Percentiles rank a stretch among this genome's conserved stretches.
phyloP scores from a whole-genome alignment of 1,139 yeast species.

The Debaryomyces robertsiae region DNA sequence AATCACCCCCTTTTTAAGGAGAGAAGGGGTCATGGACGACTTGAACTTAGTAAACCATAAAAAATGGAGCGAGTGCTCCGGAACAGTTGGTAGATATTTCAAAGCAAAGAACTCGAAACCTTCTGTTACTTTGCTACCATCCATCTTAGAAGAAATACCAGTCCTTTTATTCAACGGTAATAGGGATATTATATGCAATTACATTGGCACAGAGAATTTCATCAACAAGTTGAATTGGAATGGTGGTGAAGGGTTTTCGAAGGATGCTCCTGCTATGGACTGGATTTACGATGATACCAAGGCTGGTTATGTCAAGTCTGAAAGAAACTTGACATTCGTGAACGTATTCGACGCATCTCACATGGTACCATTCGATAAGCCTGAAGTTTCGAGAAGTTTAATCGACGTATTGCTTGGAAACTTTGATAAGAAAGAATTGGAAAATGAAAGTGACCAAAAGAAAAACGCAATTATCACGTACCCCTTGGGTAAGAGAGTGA shows the following conservation, averaged over 20 bases:
- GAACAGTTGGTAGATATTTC: conserved; percentile 55
- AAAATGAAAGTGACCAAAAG: conserved; percentile 17
- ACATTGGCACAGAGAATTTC: conserved; percentile 69
- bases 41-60: conserved; percentile 52
- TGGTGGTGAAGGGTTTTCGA: conserved; percentile 60
- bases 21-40: conserved; percentile 56
- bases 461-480: conserved; percentile 29
- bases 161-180: conserved; percentile 84
- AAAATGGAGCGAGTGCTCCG: conserved; percentile 79
- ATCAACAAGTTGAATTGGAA: conserved; percentile 69
- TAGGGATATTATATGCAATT: conserved; percentile 86
- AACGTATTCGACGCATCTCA: conserved; percentile 79
- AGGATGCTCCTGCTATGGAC: conserved; percentile 32
- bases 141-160: conserved; percentile 59
- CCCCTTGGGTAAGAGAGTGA: conserved; percentile 31
- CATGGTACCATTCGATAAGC: conserved; percentile 91
- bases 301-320: conserved; percentile 57
- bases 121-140: conserved; percentile 66
- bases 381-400: conserved; percentile 69
- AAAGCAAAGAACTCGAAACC: conserved; percentile 58
- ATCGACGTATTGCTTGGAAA: conserved; percentile 52
- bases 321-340: conserved; percentile 76
- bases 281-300: conserved; percentile 55
- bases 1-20: conserved; percentile 63
- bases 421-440: conserved; percentile 25